phyloP scores from a whole-genome alignment of 352 stramenopile species.

The Phytophthora fragariaefolia region DNA sequence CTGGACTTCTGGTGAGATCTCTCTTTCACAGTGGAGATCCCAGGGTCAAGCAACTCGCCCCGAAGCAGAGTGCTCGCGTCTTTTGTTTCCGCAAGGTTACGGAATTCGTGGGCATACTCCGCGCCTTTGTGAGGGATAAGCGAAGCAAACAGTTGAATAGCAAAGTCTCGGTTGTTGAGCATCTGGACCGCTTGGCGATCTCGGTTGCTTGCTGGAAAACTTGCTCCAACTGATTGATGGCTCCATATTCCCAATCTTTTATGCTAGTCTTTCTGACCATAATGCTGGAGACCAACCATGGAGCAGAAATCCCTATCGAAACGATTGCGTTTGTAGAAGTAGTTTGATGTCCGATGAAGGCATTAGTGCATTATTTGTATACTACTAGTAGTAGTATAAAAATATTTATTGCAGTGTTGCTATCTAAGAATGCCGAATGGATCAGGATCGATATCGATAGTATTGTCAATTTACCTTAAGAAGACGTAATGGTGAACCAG shows the following conservation, averaged over 20 bases:
- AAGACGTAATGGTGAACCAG: too few relatives aligned
- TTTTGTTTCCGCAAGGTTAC: slow-evolving; percentile 32
- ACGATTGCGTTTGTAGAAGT: not conserved
- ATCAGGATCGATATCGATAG: too few relatives aligned
- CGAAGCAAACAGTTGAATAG: slow-evolving; percentile 92
- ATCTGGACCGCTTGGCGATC: slow-evolving; percentile 64
- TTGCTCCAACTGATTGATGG: slow-evolving; percentile 89
- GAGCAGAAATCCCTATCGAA: slow-evolving; percentile 69
- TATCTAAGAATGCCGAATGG: too few relatives aligned
- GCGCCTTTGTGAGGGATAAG: slow-evolving; percentile 84
- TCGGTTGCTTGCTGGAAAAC: slow-evolving; percentile 62
- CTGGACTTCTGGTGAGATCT: slow-evolving; percentile 84
- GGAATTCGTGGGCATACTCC: slow-evolving; percentile 13
- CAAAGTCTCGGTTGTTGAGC: slow-evolving; percentile 89
- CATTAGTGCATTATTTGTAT: too few relatives aligned
- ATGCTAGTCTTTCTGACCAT: slow-evolving; percentile 86
- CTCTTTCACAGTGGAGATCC: slow-evolving; percentile 89
- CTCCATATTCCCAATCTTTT: slow-evolving; percentile 94
- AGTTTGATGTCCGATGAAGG: too few relatives aligned
- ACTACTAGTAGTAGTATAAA: not conserved
- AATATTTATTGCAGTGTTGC: too few relatives aligned
- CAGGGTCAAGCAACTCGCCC: slow-evolving; percentile 85
- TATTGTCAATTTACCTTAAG: too few relatives aligned
- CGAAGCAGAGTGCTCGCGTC: slow-evolving; percentile 42
- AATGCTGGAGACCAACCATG: slow-evolving; percentile 93